These are phyloP conservation scores for Haplographium delicatum DNA, from an alignment of 495 filamentous ascomycete species.

Conservation along the genomic window DNA sequence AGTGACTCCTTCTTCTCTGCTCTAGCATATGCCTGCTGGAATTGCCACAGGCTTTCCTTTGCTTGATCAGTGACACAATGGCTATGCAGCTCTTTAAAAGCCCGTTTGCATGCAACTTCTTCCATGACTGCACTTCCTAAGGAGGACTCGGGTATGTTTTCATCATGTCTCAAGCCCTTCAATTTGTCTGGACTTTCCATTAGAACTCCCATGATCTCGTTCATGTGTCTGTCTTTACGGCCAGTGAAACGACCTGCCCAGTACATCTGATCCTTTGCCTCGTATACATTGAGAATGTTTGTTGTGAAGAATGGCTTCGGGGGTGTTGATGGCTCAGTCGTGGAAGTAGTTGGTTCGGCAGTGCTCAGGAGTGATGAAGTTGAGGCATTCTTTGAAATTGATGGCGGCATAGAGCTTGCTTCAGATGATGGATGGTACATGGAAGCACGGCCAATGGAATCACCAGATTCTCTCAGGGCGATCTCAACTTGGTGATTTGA, in stretches of 20 bases:
- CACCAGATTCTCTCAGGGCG: background rate
- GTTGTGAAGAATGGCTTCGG: background rate
- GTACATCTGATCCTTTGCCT: background rate
- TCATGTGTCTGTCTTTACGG: background rate
- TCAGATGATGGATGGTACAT: no score
- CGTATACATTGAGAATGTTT: background rate
- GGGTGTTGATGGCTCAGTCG: background rate
- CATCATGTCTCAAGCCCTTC: background rate
- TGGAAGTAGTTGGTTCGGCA: background rate
- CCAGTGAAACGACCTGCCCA: background rate
- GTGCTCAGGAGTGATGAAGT: background rate
- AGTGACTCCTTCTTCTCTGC: background rate
- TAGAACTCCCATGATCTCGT: background rate
- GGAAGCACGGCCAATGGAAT: no score
- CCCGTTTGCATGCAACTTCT: slow-evolving; percentile 37
- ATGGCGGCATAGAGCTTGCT: no score
- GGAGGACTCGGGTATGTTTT: background rate
- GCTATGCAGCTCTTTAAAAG: slow-evolving; percentile 41
- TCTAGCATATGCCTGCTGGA: slow-evolving; percentile 40
- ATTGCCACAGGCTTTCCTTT: slow-evolving; percentile 39
- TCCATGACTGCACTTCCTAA: slow-evolving; percentile 17
- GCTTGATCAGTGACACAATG: slow-evolving; percentile 46
- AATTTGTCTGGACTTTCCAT: no score
- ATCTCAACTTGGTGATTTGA: background rate
- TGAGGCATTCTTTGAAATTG: background rate